phyloP scores from a whole-genome alignment of 2,329 filamentous ascomycete species.

The Hypoxylon sp. region DNA sequence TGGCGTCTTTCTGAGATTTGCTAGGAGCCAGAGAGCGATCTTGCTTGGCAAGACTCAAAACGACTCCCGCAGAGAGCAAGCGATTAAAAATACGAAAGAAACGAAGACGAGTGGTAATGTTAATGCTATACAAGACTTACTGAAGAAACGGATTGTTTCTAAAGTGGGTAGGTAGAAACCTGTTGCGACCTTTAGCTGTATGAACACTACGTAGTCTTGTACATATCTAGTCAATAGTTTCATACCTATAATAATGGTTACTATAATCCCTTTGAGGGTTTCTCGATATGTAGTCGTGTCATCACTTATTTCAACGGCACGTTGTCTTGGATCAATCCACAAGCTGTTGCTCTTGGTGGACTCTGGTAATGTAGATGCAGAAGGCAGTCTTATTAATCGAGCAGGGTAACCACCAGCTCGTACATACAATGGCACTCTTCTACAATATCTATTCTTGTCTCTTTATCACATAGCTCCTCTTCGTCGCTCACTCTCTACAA shows the following conservation, averaged over 20 bases:
- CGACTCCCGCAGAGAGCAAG: background rate
- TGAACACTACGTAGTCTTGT: background rate
- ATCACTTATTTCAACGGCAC: background rate
- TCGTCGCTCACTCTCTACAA: constrained; percentile 35
- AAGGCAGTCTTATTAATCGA: background rate
- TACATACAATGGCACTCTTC: background rate
- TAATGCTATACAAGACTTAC: background rate
- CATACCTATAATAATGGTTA: no score
- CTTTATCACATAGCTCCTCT: constrained; percentile 1
- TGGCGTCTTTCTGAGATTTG: constrained; percentile 15
- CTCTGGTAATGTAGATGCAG: background rate
- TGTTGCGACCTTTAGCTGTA: background rate
- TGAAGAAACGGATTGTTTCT: background rate
- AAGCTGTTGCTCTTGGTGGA: background rate
- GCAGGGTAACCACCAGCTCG: background rate
- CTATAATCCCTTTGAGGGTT: background rate
- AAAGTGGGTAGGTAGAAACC: background rate
- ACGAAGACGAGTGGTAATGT: background rate
- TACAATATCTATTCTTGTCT: background rate
- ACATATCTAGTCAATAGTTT: no score
- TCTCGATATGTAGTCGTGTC: background rate
- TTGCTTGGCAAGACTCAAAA: constrained; percentile 25
- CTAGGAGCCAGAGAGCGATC: constrained; percentile 17
- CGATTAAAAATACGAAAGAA: constrained; percentile 11
- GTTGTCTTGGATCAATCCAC: background rate